Conservation (phyloP, 2,329 filamentous ascomycete genomes). For the Tolypocladium amazonense region DNA sequence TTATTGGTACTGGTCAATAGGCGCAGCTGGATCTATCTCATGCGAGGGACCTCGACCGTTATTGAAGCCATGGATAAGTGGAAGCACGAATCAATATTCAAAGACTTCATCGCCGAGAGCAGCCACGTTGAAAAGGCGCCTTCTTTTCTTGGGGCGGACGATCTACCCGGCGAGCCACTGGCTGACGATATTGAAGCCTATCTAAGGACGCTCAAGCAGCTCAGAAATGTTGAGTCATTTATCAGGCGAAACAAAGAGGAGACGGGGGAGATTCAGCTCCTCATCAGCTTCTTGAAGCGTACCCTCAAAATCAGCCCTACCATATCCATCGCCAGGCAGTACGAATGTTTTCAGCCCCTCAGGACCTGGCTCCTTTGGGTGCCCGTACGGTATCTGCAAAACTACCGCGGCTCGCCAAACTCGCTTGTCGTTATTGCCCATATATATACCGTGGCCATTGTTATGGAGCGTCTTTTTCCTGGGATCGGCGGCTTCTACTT, state of each 20-base stretch:
- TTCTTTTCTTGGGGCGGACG: conserved; percentile 52
- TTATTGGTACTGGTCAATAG: conserved; percentile 37
- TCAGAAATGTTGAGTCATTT: conserved; percentile 57
- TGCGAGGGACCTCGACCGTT: conserved; percentile 85
- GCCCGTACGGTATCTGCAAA: conserved; percentile 72
- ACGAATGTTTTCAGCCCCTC: conserved; percentile 78
- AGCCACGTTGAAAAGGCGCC: conserved; percentile 48
- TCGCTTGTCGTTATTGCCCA: conserved; percentile 79
- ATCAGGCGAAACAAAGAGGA: conserved; percentile 61
- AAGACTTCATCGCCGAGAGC: conserved; percentile 71
- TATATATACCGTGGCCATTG: conserved; percentile 79
- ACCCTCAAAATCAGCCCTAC: conserved; percentile 59
- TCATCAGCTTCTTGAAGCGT: conserved; percentile 62
- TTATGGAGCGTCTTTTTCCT: conserved; percentile 83
- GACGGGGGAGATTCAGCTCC: conserved; percentile 54
- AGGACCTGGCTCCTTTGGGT: conserved; percentile 95
- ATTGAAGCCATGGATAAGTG: conserved; percentile 84
- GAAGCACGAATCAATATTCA: conserved; percentile 82
- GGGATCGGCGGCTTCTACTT: conserved; percentile 89
- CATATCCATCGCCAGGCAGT: conserved; percentile 70
- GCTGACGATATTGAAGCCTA: conserved; percentile 63
- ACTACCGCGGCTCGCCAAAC: conserved; percentile 62
- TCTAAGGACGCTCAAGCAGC: conserved; percentile 53
- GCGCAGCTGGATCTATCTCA: conserved; percentile 85
- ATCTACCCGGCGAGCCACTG: conserved; percentile 49